Conservation (phyloP, 306 rosid species). For the Acacia confusa region DNA sequence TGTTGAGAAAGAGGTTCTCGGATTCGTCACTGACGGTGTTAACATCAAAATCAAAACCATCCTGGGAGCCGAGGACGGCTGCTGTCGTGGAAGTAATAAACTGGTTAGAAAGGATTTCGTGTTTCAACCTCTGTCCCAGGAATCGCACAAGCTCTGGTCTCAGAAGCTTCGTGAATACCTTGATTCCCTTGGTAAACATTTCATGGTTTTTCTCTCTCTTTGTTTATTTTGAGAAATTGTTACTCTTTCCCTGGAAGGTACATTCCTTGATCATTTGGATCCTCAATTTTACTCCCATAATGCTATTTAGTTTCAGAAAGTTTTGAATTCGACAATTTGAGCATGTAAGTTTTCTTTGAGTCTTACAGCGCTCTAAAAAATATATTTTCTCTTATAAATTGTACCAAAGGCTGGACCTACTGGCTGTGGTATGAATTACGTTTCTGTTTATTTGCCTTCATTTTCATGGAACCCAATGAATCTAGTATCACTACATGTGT, state of each 20-base stretch:
- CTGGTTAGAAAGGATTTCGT: constrained; percentile 54
- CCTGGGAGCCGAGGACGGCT: constrained; percentile 40
- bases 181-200: constrained; percentile 56
- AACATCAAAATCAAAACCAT: constrained; percentile 56
- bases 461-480: background rate
- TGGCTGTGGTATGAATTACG: background rate
- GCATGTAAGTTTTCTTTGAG: background rate
- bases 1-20: constrained; percentile 65
- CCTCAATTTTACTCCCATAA: background rate
- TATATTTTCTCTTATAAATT: background rate
- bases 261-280: background rate
- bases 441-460: background rate
- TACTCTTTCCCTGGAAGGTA: background rate
- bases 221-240: background rate
- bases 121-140: constrained; percentile 53
- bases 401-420: background rate
- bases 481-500: background rate
- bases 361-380: background rate
- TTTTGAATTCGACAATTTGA: background rate
- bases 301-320: background rate
- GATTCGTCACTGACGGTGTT: constrained; percentile 55
- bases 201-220: background rate
- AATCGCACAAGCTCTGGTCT: constrained; percentile 56
- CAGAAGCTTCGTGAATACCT: constrained; percentile 65
- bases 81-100: constrained; percentile 38